A percentile compares a stretch with the other conserved stretches of the same genome.
Conservation (phyloP, 495 filamentous ascomycete species). For the Tuber borchii region DNA sequence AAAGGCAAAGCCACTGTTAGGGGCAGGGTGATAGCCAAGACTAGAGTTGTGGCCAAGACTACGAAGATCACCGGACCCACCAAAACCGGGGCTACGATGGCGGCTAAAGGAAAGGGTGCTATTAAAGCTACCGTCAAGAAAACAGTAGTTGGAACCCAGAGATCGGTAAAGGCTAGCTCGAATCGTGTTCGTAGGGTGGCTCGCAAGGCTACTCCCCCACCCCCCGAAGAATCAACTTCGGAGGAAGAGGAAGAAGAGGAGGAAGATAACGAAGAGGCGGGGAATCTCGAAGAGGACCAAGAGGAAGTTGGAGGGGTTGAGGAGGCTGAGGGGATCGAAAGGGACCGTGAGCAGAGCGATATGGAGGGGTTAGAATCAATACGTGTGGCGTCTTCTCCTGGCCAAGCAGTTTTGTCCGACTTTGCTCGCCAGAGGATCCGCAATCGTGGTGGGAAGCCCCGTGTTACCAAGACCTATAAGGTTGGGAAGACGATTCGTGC, state of each 20-base stretch:
- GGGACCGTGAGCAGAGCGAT: not conserved
- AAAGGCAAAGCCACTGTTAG: not conserved
- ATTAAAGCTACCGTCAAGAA: slow-evolving; percentile 34
- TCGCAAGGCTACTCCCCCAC: not conserved
- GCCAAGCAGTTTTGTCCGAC: not conserved
- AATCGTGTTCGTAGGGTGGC: not conserved
- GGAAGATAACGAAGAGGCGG: not conserved
- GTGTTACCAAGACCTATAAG: slow-evolving; percentile 39
- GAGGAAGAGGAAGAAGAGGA: not conserved
- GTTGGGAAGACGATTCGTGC: slow-evolving; percentile 39
- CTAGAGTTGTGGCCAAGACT: not conserved
- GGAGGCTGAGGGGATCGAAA: not conserved
- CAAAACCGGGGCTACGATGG: not conserved
- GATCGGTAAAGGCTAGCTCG: slow-evolving; percentile 10
- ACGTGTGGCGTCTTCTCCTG: not conserved
- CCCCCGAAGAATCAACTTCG: not conserved
- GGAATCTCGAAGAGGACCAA: not conserved
- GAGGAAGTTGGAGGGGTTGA: not conserved
- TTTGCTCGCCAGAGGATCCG: slow-evolving; percentile 22
- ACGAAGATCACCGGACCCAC: not conserved
- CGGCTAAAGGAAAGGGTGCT: not conserved
- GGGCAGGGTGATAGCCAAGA: not conserved
- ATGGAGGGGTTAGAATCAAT: not conserved
- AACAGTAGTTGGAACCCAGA: slow-evolving; percentile 47
- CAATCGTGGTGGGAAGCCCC: slow-evolving; percentile 27